phyloP scores from a whole-genome alignment of 192 early-diverging fungal genomes.

The Mortierella hygrophila region DNA sequence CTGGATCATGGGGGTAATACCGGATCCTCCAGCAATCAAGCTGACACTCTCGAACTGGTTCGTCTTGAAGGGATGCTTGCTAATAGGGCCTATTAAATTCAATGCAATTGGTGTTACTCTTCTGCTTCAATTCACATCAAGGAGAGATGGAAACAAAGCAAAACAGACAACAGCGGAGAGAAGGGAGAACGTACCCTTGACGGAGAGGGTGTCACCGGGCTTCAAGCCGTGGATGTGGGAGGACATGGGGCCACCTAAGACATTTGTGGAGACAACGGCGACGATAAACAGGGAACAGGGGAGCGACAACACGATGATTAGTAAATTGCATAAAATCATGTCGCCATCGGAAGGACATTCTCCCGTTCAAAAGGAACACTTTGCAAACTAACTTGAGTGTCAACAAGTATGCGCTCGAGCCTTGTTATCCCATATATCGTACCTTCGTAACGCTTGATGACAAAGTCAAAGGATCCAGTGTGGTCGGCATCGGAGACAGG shows the following conservation, averaged over 20 bases:
- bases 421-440: neutral
- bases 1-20: conserved; percentile 78
- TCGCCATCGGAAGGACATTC: neutral
- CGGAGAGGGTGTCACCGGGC: conserved; percentile 78
- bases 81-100: conserved; percentile 69
- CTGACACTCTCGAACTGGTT: conserved; percentile 74
- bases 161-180: neutral
- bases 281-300: neutral
- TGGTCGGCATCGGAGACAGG: conserved; percentile 67
- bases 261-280: neutral
- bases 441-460: conserved; percentile 76
- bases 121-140: too few relatives aligned
- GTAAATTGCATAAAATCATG: neutral
- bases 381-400: neutral
- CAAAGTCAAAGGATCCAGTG: conserved; percentile 74
- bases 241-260: conserved; percentile 65
- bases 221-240: conserved; percentile 70
- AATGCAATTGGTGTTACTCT: neutral
- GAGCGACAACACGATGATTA: neutral
- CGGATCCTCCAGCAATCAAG: conserved; percentile 84
- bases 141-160: neutral
- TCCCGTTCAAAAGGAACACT: neutral
- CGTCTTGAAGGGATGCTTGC: conserved; percentile 70
- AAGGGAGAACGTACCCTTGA: conserved; percentile 63
- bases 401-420: neutral